A percentile compares a stretch with the other conserved stretches of the same genome.
Evolutionary conservation across 2,329 filamentous ascomycete genomes (phyloP).

Genomic region (Intubia oerlemansii): DNA sequence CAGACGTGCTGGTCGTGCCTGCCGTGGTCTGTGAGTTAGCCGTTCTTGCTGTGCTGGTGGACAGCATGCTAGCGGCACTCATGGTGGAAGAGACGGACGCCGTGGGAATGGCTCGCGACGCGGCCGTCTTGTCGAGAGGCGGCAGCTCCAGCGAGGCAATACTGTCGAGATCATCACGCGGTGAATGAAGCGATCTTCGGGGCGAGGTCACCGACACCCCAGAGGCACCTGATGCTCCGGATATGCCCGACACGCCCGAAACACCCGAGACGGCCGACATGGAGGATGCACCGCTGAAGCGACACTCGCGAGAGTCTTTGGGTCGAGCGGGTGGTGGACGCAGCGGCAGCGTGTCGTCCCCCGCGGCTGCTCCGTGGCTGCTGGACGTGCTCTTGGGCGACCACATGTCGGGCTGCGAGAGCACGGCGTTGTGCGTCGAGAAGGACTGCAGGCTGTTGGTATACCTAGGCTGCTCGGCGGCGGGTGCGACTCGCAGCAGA

Average conservation of each 20-base stretch:
- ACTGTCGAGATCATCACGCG: not conserved
- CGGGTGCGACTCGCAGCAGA: not conserved
- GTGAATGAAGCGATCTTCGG: too few species aligned
- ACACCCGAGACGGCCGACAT: too few species aligned
- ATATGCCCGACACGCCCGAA: too few species aligned
- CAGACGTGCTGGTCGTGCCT: not conserved
- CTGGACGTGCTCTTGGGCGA: too few species aligned
- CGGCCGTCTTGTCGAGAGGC: not conserved
- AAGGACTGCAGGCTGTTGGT: conserved; percentile 1
- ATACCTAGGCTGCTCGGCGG: not conserved
- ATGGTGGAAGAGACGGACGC: conserved; percentile 2
- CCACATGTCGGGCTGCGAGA: too few species aligned
- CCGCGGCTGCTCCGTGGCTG: too few species aligned
- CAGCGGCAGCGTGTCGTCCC: too few species aligned
- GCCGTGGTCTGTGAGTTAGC: not conserved
- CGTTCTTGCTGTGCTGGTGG: conserved; percentile 4
- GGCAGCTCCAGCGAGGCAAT: conserved; percentile 2
- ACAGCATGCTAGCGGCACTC: conserved; percentile 2
- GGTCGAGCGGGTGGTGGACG: too few species aligned
- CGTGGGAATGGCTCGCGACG: not conserved
- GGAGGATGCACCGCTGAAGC: too few species aligned
- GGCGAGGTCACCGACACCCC: too few species aligned
- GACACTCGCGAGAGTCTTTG: too few species aligned
- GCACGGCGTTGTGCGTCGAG: not conserved
- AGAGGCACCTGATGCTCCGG: too few species aligned